Evolutionary conservation across 768 basidiomycete species (phyloP).

Genomic region (Phaffia tasmanica): DNA sequence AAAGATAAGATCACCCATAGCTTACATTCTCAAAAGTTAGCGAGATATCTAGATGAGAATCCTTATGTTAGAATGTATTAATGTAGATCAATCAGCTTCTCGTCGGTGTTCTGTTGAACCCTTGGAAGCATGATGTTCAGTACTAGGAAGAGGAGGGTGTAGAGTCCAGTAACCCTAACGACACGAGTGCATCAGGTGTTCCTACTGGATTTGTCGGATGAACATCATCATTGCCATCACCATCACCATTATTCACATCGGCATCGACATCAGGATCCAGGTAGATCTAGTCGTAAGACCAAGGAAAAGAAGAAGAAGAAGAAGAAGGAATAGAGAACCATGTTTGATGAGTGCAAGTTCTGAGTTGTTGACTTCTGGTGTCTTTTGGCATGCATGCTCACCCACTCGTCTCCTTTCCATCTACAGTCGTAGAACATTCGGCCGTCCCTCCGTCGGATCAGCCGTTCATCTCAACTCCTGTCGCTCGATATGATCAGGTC

Average conservation of each 20-base stretch:
- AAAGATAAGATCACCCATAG: too few species aligned
- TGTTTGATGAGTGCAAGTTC: constrained; percentile 43
- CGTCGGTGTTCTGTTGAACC: too few species aligned
- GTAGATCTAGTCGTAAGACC: not conserved
- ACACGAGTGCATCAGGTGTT: too few species aligned
- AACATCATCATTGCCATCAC: too few species aligned
- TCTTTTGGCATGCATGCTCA: not conserved
- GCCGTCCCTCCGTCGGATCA: constrained; percentile 43
- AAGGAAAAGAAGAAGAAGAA: not conserved
- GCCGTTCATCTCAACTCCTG: constrained; percentile 32
- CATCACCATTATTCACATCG: not conserved
- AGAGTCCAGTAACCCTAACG: too few species aligned
- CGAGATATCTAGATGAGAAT: too few species aligned
- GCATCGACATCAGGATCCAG: not conserved
- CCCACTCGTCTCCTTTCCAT: not conserved
- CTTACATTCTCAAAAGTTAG: too few species aligned
- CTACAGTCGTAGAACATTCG: constrained; percentile 75
- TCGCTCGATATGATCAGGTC: constrained; percentile 47
- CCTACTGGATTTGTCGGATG: too few species aligned
- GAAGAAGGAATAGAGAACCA: constrained; percentile 19
- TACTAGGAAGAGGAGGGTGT: too few species aligned
- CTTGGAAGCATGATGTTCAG: too few species aligned
- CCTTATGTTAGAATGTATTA: too few species aligned
- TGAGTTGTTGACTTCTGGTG: constrained; percentile 3
- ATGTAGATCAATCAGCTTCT: too few species aligned